A percentile compares a stretch with the other conserved stretches of the same genome.
Evolutionary conservation across 805 yeast species (phyloP).

Genomic region (Nakazawaea ambrosiae): DNA sequence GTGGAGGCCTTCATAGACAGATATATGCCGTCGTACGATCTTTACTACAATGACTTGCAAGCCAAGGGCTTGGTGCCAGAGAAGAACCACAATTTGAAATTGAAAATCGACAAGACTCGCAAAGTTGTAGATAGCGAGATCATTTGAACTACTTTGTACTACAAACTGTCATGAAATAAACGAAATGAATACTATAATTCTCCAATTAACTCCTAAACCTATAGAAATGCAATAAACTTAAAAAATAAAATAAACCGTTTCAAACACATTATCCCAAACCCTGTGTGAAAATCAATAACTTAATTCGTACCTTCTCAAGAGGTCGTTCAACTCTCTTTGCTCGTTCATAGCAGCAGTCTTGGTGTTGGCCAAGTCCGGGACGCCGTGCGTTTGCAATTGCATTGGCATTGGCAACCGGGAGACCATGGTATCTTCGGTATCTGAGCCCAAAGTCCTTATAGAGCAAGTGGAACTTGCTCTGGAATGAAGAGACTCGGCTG

Average conservation of each 20-base stretch:
- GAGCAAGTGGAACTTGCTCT: constrained; percentile 8
- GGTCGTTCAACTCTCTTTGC: constrained; percentile 8
- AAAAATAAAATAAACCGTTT: no score
- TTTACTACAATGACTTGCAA: constrained; percentile 48
- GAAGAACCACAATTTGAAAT: constrained; percentile 7
- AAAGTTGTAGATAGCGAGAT: no score
- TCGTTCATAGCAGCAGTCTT: constrained; percentile 7
- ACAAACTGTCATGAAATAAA: no score
- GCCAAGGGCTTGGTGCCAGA: constrained; percentile 19
- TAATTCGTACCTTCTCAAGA: constrained; percentile 10
- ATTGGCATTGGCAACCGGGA: not conserved
- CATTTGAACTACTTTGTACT: no score
- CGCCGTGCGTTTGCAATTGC: not conserved
- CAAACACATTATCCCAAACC: no score
- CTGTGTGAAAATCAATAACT: no score
- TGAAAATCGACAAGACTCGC: no score
- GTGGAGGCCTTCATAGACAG: constrained; percentile 68
- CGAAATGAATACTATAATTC: no score
- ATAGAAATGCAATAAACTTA: no score
- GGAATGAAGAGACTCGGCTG: constrained; percentile 7
- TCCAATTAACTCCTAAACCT: no score
- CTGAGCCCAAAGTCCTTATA: constrained; percentile 4
- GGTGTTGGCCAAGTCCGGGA: constrained; percentile 3
- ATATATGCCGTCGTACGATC: constrained; percentile 78
- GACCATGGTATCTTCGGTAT: constrained; percentile 5